These are phyloP conservation scores for Nicotiana noctiflora DNA, from an alignment of 257 asterid species.

Conservation along the genomic window DNA sequence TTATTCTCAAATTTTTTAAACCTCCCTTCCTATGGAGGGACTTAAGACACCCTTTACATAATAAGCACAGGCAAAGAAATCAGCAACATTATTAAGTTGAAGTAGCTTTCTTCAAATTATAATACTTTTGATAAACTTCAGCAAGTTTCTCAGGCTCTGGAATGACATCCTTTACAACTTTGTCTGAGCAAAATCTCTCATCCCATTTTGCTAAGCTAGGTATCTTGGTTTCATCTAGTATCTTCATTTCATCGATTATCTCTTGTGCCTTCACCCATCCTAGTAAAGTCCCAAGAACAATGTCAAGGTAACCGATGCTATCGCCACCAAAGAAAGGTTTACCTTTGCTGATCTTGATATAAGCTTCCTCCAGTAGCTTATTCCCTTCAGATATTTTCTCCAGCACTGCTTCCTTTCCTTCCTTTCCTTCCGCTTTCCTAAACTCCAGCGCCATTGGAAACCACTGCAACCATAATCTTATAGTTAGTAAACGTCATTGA, in stretches of 20 bases:
- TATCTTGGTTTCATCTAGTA: constrained; percentile 26
- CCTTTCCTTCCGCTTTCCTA: constrained; percentile 18
- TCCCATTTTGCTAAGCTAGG: constrained; percentile 17
- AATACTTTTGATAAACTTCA: neutral
- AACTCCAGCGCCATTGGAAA: constrained; percentile 11
- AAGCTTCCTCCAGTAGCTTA: constrained; percentile 31
- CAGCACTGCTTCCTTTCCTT: constrained; percentile 8
- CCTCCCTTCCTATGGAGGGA: neutral
- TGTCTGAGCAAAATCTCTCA: neutral
- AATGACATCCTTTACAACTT: constrained; percentile 11
- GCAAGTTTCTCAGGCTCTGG: constrained; percentile 4
- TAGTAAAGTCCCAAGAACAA: constrained; percentile 24
- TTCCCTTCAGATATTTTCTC: constrained; percentile 23
- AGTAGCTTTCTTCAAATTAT: neutral
- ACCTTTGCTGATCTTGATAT: constrained; percentile 26
- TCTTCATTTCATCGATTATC: neutral
- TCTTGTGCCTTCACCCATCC: constrained; percentile 23
- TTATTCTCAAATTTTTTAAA: neutral
- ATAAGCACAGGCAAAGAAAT: neutral
- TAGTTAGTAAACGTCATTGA: neutral
- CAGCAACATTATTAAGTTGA: neutral
- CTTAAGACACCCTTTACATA: neutral
- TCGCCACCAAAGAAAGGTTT: constrained; percentile 35
- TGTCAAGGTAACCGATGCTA: constrained; percentile 29
- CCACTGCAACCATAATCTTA: constrained; percentile 23